These are phyloP conservation scores for Arxiozyma telluris DNA, from an alignment of 1,139 yeast genomes.

Conservation along the genomic window DNA sequence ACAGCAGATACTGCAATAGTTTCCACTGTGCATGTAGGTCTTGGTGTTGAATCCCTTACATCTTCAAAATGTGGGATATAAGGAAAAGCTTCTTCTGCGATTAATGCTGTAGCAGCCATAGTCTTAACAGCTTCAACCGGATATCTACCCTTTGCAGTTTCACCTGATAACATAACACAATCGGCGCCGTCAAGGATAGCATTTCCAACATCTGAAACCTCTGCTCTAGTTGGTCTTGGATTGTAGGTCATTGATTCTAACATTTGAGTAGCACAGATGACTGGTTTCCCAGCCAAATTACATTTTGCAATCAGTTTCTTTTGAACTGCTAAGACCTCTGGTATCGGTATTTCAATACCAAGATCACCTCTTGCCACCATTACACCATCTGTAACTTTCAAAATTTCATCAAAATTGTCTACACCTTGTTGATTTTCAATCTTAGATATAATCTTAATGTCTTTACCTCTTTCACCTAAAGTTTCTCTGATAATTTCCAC, in stretches of 20 bases:
- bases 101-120: constrained; percentile 96
- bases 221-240: constrained; percentile 99
- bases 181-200: constrained; percentile 99
- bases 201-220: constrained; percentile 97
- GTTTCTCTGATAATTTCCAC: constrained; percentile 83
- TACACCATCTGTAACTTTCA: constrained; percentile 93
- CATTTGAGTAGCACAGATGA: constrained; percentile 99
- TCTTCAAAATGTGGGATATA: constrained; percentile 82
- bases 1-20: constrained; percentile 97
- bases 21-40: constrained; percentile 90
- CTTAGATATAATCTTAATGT: constrained; percentile 91
- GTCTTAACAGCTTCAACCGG: constrained; percentile 94
- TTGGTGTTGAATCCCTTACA: constrained; percentile 72
- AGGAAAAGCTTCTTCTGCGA: constrained; percentile 95
- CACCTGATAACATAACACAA: constrained; percentile 99
- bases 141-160: constrained; percentile 98
- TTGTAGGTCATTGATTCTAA: constrained; percentile 98
- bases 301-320: constrained; percentile 98
- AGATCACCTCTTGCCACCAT: constrained; percentile 99
- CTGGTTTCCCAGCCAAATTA: constrained; percentile 99
- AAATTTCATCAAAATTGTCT: constrained; percentile 94
- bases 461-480: constrained; percentile 92
- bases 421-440: constrained; percentile 99
- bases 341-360: constrained; percentile 98
- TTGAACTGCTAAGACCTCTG: constrained; percentile 96